A percentile compares a stretch with the other conserved stretches of the same genome.
These are phyloP conservation scores for Rhizopogon rudus DNA, from an alignment of 768 basidiomycete genomes.

Conservation along the genomic window DNA sequence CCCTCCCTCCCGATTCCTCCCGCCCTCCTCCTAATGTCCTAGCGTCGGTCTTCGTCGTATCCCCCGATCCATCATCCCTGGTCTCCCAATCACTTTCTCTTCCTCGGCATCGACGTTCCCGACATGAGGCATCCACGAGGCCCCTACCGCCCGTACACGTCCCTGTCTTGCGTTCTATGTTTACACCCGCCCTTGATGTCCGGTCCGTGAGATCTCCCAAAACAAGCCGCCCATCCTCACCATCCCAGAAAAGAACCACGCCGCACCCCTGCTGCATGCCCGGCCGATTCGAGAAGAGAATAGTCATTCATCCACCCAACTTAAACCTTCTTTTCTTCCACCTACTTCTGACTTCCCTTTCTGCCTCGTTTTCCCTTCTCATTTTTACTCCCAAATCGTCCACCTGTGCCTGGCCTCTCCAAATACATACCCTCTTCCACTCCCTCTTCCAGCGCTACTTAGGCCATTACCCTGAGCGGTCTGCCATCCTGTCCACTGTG, in stretches of 20 bases:
- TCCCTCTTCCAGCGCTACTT: neutral
- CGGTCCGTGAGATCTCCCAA: neutral
- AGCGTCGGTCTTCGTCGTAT: neutral
- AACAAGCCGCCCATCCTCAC: neutral
- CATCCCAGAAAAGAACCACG: neutral
- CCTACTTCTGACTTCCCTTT: neutral
- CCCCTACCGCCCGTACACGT: neutral
- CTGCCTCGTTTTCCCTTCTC: neutral
- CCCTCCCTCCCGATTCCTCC: neutral
- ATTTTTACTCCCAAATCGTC: neutral
- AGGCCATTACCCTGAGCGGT: neutral
- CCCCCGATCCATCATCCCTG: neutral
- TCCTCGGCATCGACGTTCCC: neutral
- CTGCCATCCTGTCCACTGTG: neutral
- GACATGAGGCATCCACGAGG: constrained; percentile 1
- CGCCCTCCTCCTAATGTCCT: neutral
- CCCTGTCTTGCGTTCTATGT: neutral
- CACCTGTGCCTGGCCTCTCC: neutral
- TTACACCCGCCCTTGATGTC: constrained; percentile 1
- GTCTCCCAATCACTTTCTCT: neutral
- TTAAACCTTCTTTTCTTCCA: neutral
- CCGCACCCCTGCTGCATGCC: neutral
- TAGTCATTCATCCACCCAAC: neutral
- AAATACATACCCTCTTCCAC: neutral
- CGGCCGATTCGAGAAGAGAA: neutral